These are phyloP conservation scores for Marvania coccoides DNA, from an alignment of 139 green algal genomes.

Conservation along the genomic window DNA sequence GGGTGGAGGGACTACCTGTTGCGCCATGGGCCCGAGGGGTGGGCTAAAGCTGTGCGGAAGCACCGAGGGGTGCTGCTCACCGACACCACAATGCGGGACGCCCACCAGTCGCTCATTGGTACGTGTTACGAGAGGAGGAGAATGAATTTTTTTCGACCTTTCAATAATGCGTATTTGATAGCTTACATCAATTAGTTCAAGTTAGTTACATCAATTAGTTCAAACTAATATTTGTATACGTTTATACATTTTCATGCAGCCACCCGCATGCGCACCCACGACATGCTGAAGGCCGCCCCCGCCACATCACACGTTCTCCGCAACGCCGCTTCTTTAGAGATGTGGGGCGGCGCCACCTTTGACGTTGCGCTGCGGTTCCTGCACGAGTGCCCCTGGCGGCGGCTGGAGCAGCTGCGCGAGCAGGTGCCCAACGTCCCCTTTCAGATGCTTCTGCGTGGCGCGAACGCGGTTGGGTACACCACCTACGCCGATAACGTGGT, in stretches of 20 bases:
- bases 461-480: constrained; percentile 89
- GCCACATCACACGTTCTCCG: constrained; percentile 61
- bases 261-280: constrained; percentile 60
- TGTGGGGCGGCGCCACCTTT: constrained; percentile 93
- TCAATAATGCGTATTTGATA: too few species aligned
- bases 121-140: too few species aligned
- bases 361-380: constrained; percentile 87
- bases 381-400: constrained; percentile 85
- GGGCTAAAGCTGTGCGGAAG: constrained; percentile 69
- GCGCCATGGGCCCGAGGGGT: constrained; percentile 69
- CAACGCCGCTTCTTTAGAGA: constrained; percentile 71
- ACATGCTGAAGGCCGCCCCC: constrained; percentile 73
- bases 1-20: constrained; percentile 73
- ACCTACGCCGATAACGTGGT: constrained; percentile 86
- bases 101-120: constrained; percentile 86
- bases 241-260: too few species aligned
- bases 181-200: too few species aligned
- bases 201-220: too few species aligned
- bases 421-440: constrained; percentile 87
- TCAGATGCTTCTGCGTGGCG: constrained; percentile 90
- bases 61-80: constrained; percentile 82
- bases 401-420: constrained; percentile 80
- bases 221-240: too few species aligned
- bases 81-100: constrained; percentile 89
- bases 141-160: too few species aligned